phyloP scores from a whole-genome alignment of 306 rosid genomes.

The Biancaea sappan region DNA sequence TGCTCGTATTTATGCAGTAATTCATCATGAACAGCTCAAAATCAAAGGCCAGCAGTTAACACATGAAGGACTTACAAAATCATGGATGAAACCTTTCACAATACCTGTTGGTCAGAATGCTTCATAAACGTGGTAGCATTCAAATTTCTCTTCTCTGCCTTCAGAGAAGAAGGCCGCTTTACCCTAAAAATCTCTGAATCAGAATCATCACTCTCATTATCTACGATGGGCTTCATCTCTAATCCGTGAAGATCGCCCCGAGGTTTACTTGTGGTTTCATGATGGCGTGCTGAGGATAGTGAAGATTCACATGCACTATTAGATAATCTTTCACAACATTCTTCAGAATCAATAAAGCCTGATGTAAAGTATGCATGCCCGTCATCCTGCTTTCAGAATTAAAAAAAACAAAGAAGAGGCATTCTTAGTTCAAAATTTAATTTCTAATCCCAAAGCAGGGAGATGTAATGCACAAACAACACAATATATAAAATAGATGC shows the following conservation, averaged over 20 bases:
- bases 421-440: slow-evolving; percentile 34
- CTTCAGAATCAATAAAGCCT: slow-evolving; percentile 43
- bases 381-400: slow-evolving; percentile 49
- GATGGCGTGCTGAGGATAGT: slow-evolving; percentile 43
- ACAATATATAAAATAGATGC: slow-evolving; percentile 17
- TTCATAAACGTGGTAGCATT: slow-evolving; percentile 39
- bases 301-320: slow-evolving; percentile 50
- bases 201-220: slow-evolving; percentile 73
- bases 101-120: slow-evolving; percentile 77
- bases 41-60: not conserved
- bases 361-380: slow-evolving; percentile 40
- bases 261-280: slow-evolving; percentile 43
- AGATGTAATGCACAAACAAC: slow-evolving; percentile 16
- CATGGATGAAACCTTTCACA: not conserved
- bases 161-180: slow-evolving; percentile 85
- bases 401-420: slow-evolving; percentile 8
- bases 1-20: slow-evolving; percentile 36
- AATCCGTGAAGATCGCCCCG: slow-evolving; percentile 40
- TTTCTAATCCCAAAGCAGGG: slow-evolving; percentile 28
- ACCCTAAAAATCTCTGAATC: slow-evolving; percentile 87
- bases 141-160: slow-evolving; percentile 62
- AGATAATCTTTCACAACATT: slow-evolving; percentile 40
- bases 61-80: slow-evolving; percentile 12
- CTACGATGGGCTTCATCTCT: slow-evolving; percentile 43
- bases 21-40: not conserved